Evolutionary conservation across 1,284 basidiomycete species (phyloP), one percentile per base, ranked within the genome.

Genomic region (Mycena citricolor): DNA sequence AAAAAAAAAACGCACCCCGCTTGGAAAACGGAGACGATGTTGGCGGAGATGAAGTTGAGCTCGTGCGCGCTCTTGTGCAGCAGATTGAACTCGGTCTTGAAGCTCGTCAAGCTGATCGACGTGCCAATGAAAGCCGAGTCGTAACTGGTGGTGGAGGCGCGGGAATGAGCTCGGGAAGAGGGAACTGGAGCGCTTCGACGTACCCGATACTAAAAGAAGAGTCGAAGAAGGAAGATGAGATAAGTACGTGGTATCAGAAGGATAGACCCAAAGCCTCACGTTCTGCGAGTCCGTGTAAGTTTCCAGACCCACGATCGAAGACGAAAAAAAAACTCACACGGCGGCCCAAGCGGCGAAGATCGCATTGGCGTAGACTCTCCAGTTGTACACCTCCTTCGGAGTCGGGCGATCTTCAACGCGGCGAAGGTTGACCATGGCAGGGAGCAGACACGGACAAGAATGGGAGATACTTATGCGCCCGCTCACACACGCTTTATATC

Each of bases 21-120:
- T 57, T 74, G 74, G 57, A 69, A 76, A 20, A 67, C 61, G n/a
- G 72, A 72, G 8, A 74, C 70, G 21, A 75, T 67, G 54, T 76
- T 75, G 8, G 69, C 68, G 5, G 65, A 68, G 31, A 68, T 63
- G 25, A 61, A 42, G 24, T 67, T 64, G 38, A 67, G 58, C 38
- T 67, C 50, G 2, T 47, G 47, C 0, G 65, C 57, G n/a, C 58
- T 58, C 49, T 66, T 62, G 2, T 54, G 55, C 19, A 57, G 55
- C n/a, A 70, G 61, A 3, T 64, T 62, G 52, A 77, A 74, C 28
- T 69, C 67, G 16, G 49, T 47, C 40, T 66, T 65, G 61, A 77
- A 77, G n/a, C 67, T 69, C 1, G 62, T 52, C 8, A 76, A 61
- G 22, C 70, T 65, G 32, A 76, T 56, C 0, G 64, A 63, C 7